Evolutionary conservation across 1,284 basidiomycete genomes (phyloP), one percentile per base, ranked within the genome.

Genomic region (Ganoderma boninense): DNA sequence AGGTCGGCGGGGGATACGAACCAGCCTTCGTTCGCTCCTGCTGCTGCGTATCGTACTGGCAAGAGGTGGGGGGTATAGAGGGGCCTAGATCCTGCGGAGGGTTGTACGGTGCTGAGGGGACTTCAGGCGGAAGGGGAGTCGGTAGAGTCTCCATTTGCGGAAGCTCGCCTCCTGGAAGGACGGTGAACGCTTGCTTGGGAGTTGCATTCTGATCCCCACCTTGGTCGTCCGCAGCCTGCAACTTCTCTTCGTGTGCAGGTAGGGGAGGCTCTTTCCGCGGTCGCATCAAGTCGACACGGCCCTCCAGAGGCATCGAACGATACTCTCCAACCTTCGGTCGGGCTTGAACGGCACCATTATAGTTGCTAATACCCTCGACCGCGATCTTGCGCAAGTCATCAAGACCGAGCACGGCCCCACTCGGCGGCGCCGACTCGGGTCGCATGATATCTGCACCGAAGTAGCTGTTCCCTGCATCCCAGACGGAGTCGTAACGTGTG

Each of bases 281-380:
- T 43, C 90, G 87, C 85, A 97, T 93, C 73, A 98, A 83, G 79
- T 96, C 95, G 66, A 95, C 85, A 60, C 96, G 88, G 1, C 96
- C 96, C 64, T 95, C 93, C 32, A 97, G 84, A 6, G 97, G 96
- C 79, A 97, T 78, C 65, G 89, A 92, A 52, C 84, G 85, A 77
- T 97, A 97, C 71, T 90, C 86, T n/a, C 93, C 94, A 74, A 91
- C 88, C 18, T 85, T 86, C 4, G 77, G 68, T 13, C 40, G 49
- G 23, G 65, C 68, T 40, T 66, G 68, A 23, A 69, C 44, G 44
- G 49, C 65, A 3, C 69, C 43, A 20, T 60, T 62, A 54, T 75
- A 71, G 66, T 73, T 76, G 56, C 71, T 76, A 38, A 91, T 83
- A 13, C 93, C 92, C 71, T 88, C 84, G 20, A 93, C 81, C 4